Conservation (phyloP, 768 basidiomycete genomes). For the Mycena kentingensis region DNA sequence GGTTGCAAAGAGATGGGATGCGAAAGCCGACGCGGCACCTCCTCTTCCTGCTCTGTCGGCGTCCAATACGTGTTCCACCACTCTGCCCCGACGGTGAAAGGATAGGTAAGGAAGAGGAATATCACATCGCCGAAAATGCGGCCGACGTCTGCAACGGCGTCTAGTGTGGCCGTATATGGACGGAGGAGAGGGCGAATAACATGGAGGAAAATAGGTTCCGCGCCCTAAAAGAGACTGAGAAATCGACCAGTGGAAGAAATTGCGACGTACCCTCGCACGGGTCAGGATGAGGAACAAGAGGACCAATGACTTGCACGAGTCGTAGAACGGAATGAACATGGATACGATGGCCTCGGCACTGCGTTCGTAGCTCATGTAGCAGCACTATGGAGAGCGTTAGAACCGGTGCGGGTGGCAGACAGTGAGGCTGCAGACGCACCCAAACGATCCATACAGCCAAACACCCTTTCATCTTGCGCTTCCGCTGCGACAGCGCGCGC, state of each 20-base stretch:
- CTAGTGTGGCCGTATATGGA: slow-evolving; percentile 70
- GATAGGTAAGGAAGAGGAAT: slow-evolving; percentile 43
- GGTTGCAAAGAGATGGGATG: neutral
- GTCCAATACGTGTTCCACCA: slow-evolving; percentile 39
- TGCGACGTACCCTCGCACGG: slow-evolving; percentile 63
- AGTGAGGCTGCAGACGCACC: slow-evolving; percentile 48
- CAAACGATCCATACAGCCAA: slow-evolving; percentile 85
- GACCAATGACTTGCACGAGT: slow-evolving; percentile 74
- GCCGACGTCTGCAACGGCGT: slow-evolving; percentile 60
- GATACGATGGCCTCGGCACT: slow-evolving; percentile 63
- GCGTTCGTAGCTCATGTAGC: slow-evolving; percentile 68
- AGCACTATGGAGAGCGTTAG: slow-evolving; percentile 50
- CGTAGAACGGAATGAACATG: slow-evolving; percentile 81
- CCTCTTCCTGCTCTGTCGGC: slow-evolving; percentile 9
- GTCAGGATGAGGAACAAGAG: slow-evolving; percentile 76
- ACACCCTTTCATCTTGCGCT: slow-evolving; percentile 84
- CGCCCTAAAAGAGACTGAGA: slow-evolving; percentile 53
- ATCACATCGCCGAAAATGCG: slow-evolving; percentile 68
- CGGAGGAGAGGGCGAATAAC: slow-evolving; percentile 76
- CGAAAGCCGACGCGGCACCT: neutral
- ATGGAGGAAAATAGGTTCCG: slow-evolving; percentile 83
- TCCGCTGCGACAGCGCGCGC: slow-evolving; percentile 71
- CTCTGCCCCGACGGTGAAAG: slow-evolving; percentile 36
- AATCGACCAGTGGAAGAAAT: slow-evolving; percentile 4
- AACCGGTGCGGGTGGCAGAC: neutral